These are phyloP conservation scores for Strobilomyces confusus DNA, from an alignment of 768 basidiomycete genomes.

Conservation along the genomic window DNA sequence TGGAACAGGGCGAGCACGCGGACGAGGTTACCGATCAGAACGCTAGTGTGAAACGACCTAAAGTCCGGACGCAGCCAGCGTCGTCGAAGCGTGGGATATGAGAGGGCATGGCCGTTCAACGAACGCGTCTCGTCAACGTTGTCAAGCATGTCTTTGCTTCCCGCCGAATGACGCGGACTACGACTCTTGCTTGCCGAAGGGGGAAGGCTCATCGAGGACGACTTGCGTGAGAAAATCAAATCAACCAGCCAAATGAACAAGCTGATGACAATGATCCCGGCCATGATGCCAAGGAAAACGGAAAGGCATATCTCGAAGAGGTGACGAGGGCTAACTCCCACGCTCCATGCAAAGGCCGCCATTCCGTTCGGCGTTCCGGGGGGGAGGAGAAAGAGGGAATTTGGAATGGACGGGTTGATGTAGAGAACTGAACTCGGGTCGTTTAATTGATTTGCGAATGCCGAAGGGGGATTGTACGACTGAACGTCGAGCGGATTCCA, in stretches of 20 bases:
- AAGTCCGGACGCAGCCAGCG: slow-evolving; percentile 48
- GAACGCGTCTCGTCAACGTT: slow-evolving; percentile 31
- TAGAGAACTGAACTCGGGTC: slow-evolving; percentile 74
- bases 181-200: slow-evolving; percentile 25
- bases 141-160: slow-evolving; percentile 52
- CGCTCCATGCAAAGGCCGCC: slow-evolving; percentile 74
- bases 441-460: slow-evolving; percentile 68
- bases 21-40: slow-evolving; percentile 86
- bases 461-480: slow-evolving; percentile 60
- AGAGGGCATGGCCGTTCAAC: slow-evolving; percentile 22
- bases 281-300: slow-evolving; percentile 78
- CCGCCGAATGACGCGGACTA: slow-evolving; percentile 39
- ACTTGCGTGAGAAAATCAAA: slow-evolving; percentile 37
- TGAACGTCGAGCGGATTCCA: slow-evolving; percentile 64
- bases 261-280: slow-evolving; percentile 66
- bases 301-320: slow-evolving; percentile 79
- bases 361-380: slow-evolving; percentile 60
- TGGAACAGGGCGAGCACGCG: slow-evolving; percentile 91
- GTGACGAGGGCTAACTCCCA: slow-evolving; percentile 80
- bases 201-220: slow-evolving; percentile 14
- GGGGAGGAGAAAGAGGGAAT: slow-evolving; percentile 71
- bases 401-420: slow-evolving; percentile 63
- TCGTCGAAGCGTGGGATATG: slow-evolving; percentile 25
- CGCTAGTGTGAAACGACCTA: slow-evolving; percentile 75
- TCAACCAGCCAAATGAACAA: slow-evolving; percentile 72